Conservation (phyloP, 257 asterid genomes). For the Penstemon davidsonii region DNA sequence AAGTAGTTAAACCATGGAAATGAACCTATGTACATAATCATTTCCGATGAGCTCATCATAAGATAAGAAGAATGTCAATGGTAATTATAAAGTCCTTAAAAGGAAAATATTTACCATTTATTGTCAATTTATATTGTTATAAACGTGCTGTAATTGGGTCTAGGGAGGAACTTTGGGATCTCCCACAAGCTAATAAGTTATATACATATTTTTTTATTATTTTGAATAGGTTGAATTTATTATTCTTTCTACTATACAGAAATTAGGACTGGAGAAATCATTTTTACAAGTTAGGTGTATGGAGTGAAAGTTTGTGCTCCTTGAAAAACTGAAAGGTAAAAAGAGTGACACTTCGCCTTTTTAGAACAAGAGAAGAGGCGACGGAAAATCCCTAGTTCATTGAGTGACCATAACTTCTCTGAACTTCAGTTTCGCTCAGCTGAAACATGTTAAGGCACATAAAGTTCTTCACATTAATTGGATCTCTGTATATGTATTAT, state of each 20-base stretch:
- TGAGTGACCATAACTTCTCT: not conserved
- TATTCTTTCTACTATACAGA: too few relatives aligned
- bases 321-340: not conserved
- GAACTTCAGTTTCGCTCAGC: constrained; percentile 14
- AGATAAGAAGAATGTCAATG: not conserved
- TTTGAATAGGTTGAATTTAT: too few relatives aligned
- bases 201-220: too few relatives aligned
- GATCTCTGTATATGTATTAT: not conserved
- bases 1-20: constrained; percentile 10
- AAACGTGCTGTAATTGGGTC: too few relatives aligned
- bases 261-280: not conserved
- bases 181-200: too few relatives aligned
- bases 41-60: not conserved
- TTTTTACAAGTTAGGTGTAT: not conserved
- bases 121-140: not conserved
- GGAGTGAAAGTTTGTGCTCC: not conserved
- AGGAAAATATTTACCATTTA: not conserved
- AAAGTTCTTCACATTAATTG: constrained; percentile 2
- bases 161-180: too few relatives aligned
- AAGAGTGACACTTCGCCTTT: not conserved
- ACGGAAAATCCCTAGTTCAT: constrained; percentile 3
- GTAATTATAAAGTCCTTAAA: not conserved
- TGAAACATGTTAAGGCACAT: constrained; percentile 16
- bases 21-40: constrained; percentile 4
- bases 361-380: constrained; percentile 12